phyloP scores from a whole-genome alignment of 257 asterid species.

The Ehretia macrophylla region DNA sequence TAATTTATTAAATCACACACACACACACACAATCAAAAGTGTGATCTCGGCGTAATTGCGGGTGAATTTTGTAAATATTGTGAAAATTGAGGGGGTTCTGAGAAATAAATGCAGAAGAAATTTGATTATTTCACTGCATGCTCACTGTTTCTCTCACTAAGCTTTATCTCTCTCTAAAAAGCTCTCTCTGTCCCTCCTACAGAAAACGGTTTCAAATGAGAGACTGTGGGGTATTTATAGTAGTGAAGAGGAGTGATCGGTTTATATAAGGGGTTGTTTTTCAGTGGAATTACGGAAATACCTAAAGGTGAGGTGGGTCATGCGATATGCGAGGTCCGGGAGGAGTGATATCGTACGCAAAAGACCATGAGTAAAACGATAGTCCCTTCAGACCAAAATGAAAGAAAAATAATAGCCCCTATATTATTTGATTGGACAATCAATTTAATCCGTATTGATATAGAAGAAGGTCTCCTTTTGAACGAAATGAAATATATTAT shows the following conservation, averaged over 20 bases:
- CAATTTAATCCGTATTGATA: too few species aligned
- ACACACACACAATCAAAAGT: too few species aligned
- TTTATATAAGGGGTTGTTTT: constrained; percentile 17
- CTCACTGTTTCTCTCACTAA: constrained; percentile 8
- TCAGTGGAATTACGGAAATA: constrained; percentile 29
- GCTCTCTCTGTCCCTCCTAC: constrained; percentile 35
- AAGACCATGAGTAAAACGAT: too few species aligned
- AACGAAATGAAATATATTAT: too few species aligned
- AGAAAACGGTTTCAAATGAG: constrained; percentile 46
- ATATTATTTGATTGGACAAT: too few species aligned
- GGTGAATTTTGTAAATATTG: constrained; percentile 15
- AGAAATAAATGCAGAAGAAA: neutral
- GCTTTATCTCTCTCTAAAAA: constrained; percentile 28
- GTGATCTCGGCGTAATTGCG: neutral
- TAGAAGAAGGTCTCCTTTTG: too few species aligned
- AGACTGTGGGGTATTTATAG: constrained; percentile 51
- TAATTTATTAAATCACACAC: neutral
- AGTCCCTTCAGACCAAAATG: too few species aligned
- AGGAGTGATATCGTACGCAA: too few species aligned
- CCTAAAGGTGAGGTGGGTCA: constrained; percentile 19
- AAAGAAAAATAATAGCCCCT: too few species aligned
- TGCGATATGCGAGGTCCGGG: too few species aligned
- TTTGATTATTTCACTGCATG: constrained; percentile 17
- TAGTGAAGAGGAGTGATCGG: constrained; percentile 10
- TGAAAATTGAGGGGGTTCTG: neutral